Percentiles rank a stretch among this genome's conserved stretches.
These are phyloP conservation scores for Cylindrodendrum hubeiense DNA, from an alignment of 2,329 filamentous ascomycete species.

Conservation along the genomic window DNA sequence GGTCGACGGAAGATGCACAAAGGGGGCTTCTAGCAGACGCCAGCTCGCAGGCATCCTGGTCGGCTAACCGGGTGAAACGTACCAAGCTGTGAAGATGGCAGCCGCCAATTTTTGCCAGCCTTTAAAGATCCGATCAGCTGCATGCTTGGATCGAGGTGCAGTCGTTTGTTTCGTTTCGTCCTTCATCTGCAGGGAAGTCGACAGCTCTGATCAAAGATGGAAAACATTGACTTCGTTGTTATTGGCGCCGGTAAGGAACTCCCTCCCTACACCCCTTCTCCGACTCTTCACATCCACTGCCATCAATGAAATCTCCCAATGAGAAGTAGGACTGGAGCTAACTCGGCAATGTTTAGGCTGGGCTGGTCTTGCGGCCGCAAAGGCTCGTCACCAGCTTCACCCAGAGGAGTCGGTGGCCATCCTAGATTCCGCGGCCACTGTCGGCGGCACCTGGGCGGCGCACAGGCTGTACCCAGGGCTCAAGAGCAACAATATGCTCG, in stretches of 20 bases:
- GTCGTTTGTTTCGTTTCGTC: not conserved
- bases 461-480: conserved; percentile 76
- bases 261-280: not conserved
- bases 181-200: not conserved
- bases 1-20: not conserved
- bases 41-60: conserved; percentile 1
- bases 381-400: conserved; percentile 70
- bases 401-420: conserved; percentile 68
- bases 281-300: not conserved
- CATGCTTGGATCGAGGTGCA: not conserved
- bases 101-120: not conserved
- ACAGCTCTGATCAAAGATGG: conserved; percentile 47
- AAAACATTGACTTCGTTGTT: conserved; percentile 61
- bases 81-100: not conserved
- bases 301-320: not conserved
- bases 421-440: conserved; percentile 66
- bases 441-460: conserved; percentile 79
- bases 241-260: conserved; percentile 64
- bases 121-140: conserved; percentile 25
- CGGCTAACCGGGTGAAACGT: conserved; percentile 15
- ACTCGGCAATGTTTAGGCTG: conserved; percentile 38
- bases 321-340: not conserved
- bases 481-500: conserved; percentile 80
- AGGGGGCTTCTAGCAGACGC: conserved; percentile 9
- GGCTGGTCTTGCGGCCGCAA: conserved; percentile 71